These are phyloP conservation scores for Dioscorea cayenensis DNA, from an alignment of 116 monocot genomes.

Conservation along the genomic window DNA sequence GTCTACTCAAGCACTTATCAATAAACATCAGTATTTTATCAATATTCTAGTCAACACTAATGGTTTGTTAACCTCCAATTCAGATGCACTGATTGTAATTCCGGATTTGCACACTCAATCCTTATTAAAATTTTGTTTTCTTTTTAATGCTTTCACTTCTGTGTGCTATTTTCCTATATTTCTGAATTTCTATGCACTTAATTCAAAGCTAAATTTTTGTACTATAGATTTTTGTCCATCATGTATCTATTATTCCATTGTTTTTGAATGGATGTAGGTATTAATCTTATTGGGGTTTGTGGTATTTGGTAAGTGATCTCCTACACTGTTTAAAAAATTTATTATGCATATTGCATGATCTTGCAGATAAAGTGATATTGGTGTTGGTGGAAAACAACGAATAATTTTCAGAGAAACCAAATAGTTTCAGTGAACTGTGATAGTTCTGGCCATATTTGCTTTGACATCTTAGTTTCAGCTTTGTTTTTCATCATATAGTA, in stretches of 20 bases:
- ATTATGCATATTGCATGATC: background rate
- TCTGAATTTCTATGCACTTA: too few species aligned
- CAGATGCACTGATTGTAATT: too few species aligned
- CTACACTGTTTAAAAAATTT: background rate
- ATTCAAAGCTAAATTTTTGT: too few species aligned
- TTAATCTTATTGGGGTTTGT: constrained; percentile 56
- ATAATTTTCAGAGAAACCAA: background rate
- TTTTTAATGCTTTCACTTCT: too few species aligned
- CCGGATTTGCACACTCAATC: too few species aligned
- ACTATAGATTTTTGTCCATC: background rate
- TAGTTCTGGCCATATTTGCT: background rate
- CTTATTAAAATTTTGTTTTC: too few species aligned
- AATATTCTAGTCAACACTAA: background rate
- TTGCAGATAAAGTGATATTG: background rate
- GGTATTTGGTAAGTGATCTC: constrained; percentile 59
- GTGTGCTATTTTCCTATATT: too few species aligned
- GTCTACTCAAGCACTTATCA: too few species aligned
- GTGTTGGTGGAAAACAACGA: too few species aligned
- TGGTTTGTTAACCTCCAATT: too few species aligned
- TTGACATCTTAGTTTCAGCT: background rate
- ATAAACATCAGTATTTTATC: background rate
- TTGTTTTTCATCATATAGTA: background rate
- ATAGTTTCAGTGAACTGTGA: background rate
- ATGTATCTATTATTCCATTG: background rate
- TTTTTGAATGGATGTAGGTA: constrained; percentile 52